phyloP scores from a whole-genome alignment of 352 stramenopile species.

The Phytophthora constricta region DNA sequence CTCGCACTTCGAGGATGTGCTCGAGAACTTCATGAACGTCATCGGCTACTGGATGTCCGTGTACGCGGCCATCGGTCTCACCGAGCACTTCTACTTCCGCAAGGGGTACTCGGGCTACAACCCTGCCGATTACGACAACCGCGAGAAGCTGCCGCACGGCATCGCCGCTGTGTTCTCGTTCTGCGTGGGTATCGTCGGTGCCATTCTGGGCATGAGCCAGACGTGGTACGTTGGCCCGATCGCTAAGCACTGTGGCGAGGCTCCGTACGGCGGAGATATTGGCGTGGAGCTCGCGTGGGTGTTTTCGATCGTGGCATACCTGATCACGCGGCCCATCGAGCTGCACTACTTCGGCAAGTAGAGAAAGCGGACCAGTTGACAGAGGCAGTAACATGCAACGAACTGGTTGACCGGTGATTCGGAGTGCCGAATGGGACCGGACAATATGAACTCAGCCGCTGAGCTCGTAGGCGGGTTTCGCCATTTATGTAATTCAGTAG shows the following conservation, averaged over 20 bases:
- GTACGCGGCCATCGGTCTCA: slow-evolving; percentile 45
- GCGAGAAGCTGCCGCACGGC: slow-evolving; percentile 45
- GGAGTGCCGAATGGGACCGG: slow-evolving; percentile 2
- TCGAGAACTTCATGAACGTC: slow-evolving; percentile 65
- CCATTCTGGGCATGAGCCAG: slow-evolving; percentile 54
- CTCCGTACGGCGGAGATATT: slow-evolving; percentile 44
- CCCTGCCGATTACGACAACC: slow-evolving; percentile 49
- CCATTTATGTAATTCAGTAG: slow-evolving; percentile 27
- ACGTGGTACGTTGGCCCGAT: slow-evolving; percentile 53
- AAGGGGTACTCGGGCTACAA: slow-evolving; percentile 54
- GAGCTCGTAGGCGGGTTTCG: slow-evolving; percentile 9
- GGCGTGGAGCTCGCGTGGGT: slow-evolving; percentile 47
- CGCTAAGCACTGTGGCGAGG: slow-evolving; percentile 36
- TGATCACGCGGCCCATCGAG: slow-evolving; percentile 50
- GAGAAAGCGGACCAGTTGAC: not conserved
- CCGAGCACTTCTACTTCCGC: slow-evolving; percentile 54
- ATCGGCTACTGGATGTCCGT: slow-evolving; percentile 57
- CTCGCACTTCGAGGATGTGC: slow-evolving; percentile 47
- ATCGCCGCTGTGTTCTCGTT: slow-evolving; percentile 56
- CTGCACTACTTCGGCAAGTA: slow-evolving; percentile 50
- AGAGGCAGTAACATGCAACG: not conserved
- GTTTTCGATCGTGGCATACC: slow-evolving; percentile 43
- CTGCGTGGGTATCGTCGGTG: slow-evolving; percentile 38
- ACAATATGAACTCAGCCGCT: slow-evolving; percentile 1
- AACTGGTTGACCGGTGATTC: slow-evolving; percentile 7